A percentile compares a stretch with the other conserved stretches of the same genome.
These are phyloP conservation scores for Ambrosiella cleistominuta DNA, from an alignment of 2,329 filamentous ascomycete species.

Conservation along the genomic window DNA sequence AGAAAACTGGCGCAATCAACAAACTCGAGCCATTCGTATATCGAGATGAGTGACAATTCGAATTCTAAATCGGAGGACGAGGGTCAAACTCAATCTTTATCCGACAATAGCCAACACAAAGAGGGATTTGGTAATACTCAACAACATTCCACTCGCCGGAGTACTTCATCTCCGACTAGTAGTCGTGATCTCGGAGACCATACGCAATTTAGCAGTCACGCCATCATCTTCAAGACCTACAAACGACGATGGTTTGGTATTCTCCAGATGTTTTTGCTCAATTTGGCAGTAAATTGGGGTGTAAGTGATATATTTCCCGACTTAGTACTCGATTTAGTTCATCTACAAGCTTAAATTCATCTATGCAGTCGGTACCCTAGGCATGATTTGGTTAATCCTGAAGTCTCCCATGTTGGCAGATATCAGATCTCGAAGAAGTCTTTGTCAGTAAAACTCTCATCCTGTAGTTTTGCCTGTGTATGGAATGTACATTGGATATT, in stretches of 20 bases:
- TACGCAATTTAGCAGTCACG: not conserved
- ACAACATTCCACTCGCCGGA: not conserved
- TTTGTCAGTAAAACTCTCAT: no score
- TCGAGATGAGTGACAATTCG: conserved; percentile 6
- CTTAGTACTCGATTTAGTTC: not conserved
- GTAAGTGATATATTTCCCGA: conserved; percentile 35
- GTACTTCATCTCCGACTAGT: conserved; percentile 7
- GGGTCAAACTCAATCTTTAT: not conserved
- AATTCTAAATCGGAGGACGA: not conserved
- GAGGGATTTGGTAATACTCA: not conserved
- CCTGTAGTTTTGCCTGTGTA: no score
- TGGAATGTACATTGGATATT: no score
- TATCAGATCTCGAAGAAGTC: no score
- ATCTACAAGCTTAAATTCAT: no score
- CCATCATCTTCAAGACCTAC: conserved; percentile 35
- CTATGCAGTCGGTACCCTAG: no score
- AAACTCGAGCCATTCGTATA: conserved; percentile 3
- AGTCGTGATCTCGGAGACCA: not conserved
- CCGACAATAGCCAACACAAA: not conserved
- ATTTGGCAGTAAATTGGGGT: conserved; percentile 90
- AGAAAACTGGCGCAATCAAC: not conserved
- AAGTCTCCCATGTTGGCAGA: no score
- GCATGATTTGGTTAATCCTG: no score
- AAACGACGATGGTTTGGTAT: conserved; percentile 82
- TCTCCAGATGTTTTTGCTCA: conserved; percentile 66